Evolutionary conservation across 2,329 filamentous ascomycete genomes (phyloP).

Genomic region (Epichloe festucae): DNA sequence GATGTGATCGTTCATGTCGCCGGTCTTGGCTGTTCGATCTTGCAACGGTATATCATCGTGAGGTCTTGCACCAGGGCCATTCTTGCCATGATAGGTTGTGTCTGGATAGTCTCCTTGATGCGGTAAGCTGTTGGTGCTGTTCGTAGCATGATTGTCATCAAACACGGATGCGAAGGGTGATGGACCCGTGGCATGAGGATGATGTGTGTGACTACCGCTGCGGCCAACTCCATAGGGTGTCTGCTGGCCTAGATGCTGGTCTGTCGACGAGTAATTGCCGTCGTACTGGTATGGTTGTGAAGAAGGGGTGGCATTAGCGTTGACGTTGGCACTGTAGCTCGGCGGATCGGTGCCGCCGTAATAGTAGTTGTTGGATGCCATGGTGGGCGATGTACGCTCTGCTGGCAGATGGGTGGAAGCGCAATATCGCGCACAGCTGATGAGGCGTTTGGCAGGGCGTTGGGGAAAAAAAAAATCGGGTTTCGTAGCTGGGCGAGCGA

Average conservation of each 20-base stretch:
- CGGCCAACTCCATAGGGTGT: slow-evolving; percentile 15
- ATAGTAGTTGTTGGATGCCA: slow-evolving; percentile 56
- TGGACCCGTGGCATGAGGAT: slow-evolving; percentile 20
- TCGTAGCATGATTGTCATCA: slow-evolving; percentile 53
- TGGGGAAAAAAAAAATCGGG: background rate
- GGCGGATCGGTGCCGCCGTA: slow-evolving; percentile 29
- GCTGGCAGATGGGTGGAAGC: background rate
- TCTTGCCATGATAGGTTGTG: slow-evolving; percentile 42
- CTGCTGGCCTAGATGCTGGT: slow-evolving; percentile 1
- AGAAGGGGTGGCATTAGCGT: slow-evolving; percentile 15
- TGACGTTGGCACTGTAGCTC: slow-evolving; percentile 20
- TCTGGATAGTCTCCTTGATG: slow-evolving; percentile 32
- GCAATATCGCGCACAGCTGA: background rate
- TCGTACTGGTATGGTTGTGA: slow-evolving; percentile 29
- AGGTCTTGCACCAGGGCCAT: slow-evolving; percentile 20
- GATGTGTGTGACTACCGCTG: slow-evolving; percentile 10
- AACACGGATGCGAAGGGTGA: slow-evolving; percentile 55
- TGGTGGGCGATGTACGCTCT: slow-evolving; percentile 20
- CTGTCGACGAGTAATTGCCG: slow-evolving; percentile 8
- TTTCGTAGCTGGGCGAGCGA: background rate
- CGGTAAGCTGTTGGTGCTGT: slow-evolving; percentile 28
- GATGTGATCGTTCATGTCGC: slow-evolving; percentile 41
- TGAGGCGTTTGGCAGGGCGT: background rate
- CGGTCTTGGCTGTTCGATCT: slow-evolving; percentile 31
- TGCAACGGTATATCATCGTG: slow-evolving; percentile 46